These are phyloP conservation scores for Vitis amurensis DNA, from an alignment of 164 flowering plant species.

Conservation along the genomic window DNA sequence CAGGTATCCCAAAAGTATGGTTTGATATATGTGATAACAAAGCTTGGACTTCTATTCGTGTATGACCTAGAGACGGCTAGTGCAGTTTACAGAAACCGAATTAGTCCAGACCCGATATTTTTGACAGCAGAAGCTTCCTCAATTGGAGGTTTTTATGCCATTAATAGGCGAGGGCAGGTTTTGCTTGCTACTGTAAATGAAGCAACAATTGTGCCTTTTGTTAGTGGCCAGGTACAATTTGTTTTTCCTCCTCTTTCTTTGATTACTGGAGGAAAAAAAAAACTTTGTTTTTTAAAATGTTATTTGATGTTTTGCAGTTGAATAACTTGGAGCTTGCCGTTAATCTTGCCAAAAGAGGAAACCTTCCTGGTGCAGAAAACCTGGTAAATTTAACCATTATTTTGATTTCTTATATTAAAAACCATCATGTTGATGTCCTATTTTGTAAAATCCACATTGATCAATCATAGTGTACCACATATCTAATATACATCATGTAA, in stretches of 20 bases:
- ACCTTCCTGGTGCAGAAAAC: conserved; percentile 97
- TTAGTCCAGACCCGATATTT: conserved; percentile 99
- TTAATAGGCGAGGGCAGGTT: conserved; percentile 96
- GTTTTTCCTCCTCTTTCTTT: background rate
- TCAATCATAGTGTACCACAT: no score
- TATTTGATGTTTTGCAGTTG: conserved; percentile 46
- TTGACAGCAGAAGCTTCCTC: conserved; percentile 94
- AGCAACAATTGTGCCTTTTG: conserved; percentile 87
- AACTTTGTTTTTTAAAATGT: background rate
- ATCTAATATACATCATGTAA: no score
- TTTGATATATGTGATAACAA: conserved; percentile 94
- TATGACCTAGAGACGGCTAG: conserved; percentile 96
- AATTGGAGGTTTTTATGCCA: conserved; percentile 93
- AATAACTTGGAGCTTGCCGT: conserved; percentile 97
- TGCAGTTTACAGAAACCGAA: conserved; percentile 94
- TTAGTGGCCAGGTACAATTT: conserved; percentile 82
- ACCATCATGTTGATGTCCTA: no score
- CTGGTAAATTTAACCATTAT: conserved; percentile 45
- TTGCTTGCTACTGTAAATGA: conserved; percentile 96
- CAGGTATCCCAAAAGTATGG: conserved; percentile 92
- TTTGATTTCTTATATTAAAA: background rate
- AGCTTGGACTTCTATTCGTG: conserved; percentile 97
- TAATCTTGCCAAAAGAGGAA: conserved; percentile 98
- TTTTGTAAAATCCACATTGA: no score
- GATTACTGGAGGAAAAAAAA: conserved; percentile 1